Evolutionary conservation across 2,329 filamentous ascomycete genomes (phyloP), one percentile per base, ranked within the genome.

Genomic region (Cylindrodendrum hubeiense): DNA sequence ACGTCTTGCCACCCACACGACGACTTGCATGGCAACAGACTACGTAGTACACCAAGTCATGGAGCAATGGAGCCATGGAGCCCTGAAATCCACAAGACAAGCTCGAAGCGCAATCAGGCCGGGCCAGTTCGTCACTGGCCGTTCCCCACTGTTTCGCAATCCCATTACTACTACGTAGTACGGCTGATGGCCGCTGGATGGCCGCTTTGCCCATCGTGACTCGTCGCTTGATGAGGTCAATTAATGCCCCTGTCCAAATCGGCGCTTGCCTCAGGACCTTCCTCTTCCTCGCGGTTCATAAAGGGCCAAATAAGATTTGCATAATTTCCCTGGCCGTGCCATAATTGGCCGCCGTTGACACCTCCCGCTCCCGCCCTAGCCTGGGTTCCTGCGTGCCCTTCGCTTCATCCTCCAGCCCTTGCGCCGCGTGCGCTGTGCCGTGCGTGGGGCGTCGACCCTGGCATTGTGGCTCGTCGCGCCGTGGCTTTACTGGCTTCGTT

Each of bases 251-350:
- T 19, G 49, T 21, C 28, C n/a, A n/a, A 44, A n/a, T 19, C 39
- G 26, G 30, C 30, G 58, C 28, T 41, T 33, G 39, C 58, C 49
- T 41, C 41, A 44, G 15, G n/a, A n/a, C 37, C 49, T 44, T 41
- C 44, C 52, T 44, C n/a, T n/a, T n/a, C n/a, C 37, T 34, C 51
- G 49, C 49, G 39, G 62, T 67, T 58, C 65, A 68, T 49, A 69
- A 51, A 60, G 55, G 21, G 43, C 55, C 59, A 65, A 66, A 63
- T 72, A 73, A 76, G 67, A 77, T 76, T 76, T 76, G 73, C 67
- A 74, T 65, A 75, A 76, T 75, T 67, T 76, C 73, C 68, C 54
- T 54, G 54, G 43, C 37, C 43, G 22, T 21, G 26, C 33, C 8
- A 13, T 60, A 64, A 70, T 70, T 70, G 67, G 67, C 49, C 43